Base-by-base conservation (phyloP, 1,139 yeast species). In the Yamadazyma triangularis region DNA sequence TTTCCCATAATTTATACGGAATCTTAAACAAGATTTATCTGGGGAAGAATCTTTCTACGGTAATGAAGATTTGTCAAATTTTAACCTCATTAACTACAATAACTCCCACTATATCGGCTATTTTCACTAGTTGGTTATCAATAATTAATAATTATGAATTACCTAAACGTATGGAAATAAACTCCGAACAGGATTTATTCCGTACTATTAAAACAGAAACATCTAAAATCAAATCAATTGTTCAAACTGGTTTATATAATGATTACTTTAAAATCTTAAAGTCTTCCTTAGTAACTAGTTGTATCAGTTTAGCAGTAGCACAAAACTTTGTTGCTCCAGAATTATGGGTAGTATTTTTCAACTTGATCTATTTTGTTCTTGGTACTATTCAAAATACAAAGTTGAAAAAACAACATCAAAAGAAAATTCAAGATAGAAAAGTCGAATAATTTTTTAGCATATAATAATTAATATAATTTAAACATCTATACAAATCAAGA, bases 301-400 rank as follows among this genome's bases (percentile, higher is more conserved):
- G 84, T 9, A 47, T 77, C 12, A 72, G 82, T 5, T 58, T 84
- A 50, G 61, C 77, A 1, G 44, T 82, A 33, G 94, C 95, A n/a
- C 95, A 87, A 53, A 76, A 68, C 35, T 82, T 72, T 49, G 52
- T 87, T 20, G 72, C 76, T 12, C 87, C 87, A 10, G 79, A 80
- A 41, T 70, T 82, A 28, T 87, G 96, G 96, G 87, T 85, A 7
- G 86, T 86, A 2, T 84, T 84, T 59, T 85, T 85, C 62, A 79
- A 79, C 39, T 50, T 81, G 38, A 79, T 86, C 25, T 84, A 79
- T 46, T 86, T 86, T 48, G 53, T 82, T 24, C 60, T 87, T 41
- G 88, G 91, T 12, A 85, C 95, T 4, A 74, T 75, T 45, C 91
- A 86, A 56, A 87, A 87, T 55, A 73, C 81, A 27, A 63, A 72